Evolutionary conservation across 2,329 filamentous ascomycete species (phyloP).

Genomic region (Aureobasidium zeae): DNA sequence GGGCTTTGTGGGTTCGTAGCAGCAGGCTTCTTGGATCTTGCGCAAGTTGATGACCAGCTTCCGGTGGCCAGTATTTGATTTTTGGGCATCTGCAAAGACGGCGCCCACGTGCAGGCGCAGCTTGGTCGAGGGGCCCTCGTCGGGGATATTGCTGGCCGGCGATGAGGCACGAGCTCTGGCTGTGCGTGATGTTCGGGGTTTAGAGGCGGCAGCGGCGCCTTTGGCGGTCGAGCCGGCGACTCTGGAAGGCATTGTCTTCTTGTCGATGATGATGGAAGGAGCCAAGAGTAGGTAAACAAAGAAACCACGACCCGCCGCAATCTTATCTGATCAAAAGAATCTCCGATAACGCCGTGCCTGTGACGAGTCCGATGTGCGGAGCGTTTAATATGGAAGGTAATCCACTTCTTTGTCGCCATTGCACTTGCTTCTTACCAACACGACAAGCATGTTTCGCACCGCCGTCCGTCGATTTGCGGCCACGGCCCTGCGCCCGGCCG

Average conservation of each 20-base stretch:
- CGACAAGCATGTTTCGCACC: conserved; percentile 55
- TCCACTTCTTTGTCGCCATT: neutral
- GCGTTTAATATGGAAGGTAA: conserved; percentile 2
- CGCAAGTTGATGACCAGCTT: conserved; percentile 81
- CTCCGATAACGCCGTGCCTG: no score
- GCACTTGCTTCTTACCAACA: neutral
- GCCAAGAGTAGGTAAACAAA: conserved; percentile 12
- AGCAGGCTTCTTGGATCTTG: conserved; percentile 82
- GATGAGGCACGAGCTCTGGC: conserved; percentile 22
- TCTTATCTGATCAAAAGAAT: conserved; percentile 8
- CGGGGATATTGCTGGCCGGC: conserved; percentile 44
- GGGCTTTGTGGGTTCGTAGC: conserved; percentile 43
- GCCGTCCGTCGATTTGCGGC: conserved; percentile 59
- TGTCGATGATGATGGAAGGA: neutral
- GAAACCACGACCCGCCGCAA: conserved; percentile 5
- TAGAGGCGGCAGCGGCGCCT: conserved; percentile 10
- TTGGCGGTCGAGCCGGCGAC: conserved; percentile 19
- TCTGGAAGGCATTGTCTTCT: conserved; percentile 25
- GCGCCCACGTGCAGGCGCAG: conserved; percentile 64
- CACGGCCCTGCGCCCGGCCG: conserved; percentile 47
- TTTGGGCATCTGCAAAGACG: conserved; percentile 57
- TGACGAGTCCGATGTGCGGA: no score
- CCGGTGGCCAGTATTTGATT: conserved; percentile 78
- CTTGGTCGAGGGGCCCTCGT: conserved; percentile 60
- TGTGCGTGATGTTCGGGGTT: conserved; percentile 17